Conservation (phyloP, 441 rosid genomes). For the Adansonia grandidieri region DNA sequence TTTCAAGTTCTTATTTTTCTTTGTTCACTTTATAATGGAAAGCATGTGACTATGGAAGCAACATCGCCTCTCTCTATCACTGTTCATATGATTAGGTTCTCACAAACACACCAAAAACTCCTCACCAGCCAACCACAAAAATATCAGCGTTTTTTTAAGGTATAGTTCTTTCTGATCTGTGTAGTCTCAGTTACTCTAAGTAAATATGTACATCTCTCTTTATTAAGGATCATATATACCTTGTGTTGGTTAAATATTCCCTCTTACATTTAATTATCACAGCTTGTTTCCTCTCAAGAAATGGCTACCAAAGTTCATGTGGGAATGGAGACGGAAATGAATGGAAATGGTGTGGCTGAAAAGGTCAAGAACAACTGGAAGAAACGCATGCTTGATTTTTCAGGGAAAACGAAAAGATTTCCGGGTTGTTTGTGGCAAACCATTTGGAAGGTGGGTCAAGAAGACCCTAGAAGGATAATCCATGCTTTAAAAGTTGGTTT, state of each 20-base stretch:
- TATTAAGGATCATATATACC: not conserved
- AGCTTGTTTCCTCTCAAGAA: not conserved
- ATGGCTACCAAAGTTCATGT: slow-evolving; percentile 45
- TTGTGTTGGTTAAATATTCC: not conserved
- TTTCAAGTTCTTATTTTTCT: slow-evolving; percentile 29
- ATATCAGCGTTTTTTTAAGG: not conserved
- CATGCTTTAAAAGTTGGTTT: slow-evolving; percentile 85
- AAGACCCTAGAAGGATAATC: slow-evolving; percentile 76
- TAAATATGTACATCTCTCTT: not conserved
- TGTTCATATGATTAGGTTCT: slow-evolving; percentile 30
- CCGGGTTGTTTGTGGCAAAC: slow-evolving; percentile 35
- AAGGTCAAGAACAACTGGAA: slow-evolving; percentile 30
- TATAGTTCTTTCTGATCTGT: not conserved
- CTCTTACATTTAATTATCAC: not conserved
- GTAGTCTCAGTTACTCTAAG: not conserved
- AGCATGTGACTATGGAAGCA: slow-evolving; percentile 41
- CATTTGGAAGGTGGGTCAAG: slow-evolving; percentile 59
- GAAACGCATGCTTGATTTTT: slow-evolving; percentile 33
- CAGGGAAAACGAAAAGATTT: slow-evolving; percentile 43
- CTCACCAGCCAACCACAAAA: slow-evolving; percentile 17
- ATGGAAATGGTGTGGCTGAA: slow-evolving; percentile 4
- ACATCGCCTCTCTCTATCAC: slow-evolving; percentile 11
- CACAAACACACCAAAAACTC: slow-evolving; percentile 22
- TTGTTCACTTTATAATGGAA: slow-evolving; percentile 31
- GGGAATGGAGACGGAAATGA: slow-evolving; percentile 37